Base-by-base conservation (phyloP, 2,329 filamentous ascomycete species). In the Ascomycota sp. region DNA sequence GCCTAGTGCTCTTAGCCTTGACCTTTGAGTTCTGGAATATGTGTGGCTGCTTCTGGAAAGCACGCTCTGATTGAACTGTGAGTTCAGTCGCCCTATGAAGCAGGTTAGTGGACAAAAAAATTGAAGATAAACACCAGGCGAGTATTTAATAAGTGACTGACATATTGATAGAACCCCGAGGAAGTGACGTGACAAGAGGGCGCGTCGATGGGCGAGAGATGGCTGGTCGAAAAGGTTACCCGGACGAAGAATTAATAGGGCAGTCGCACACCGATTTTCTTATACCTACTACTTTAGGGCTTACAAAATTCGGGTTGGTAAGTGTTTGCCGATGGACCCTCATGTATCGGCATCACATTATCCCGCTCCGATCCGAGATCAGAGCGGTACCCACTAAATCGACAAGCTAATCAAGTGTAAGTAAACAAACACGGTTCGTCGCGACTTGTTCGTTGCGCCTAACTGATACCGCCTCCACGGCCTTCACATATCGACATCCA, bases 41-140 rank as follows among this genome's bases (percentile, higher is more conserved):
- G 67, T 98, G 89, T 62, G 89, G 89, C 75, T 98, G 86, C 78
- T 98, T 98, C 68, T 95, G 89, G 81, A 80, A 98, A 73, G 89
- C 89, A 70, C 89, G 86, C 78, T 98, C 89, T 61, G 82, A 91
- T 77, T 98, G 89, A 65, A 98, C 89, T 62, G 83, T 92, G 69
- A 94, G 73, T 72, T 93, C 83, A 73, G 83, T 93, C 60, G 83
- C 83, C 83, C 92, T 93, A 62, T 73, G 39, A 10, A 8, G 38
- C 45, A 43, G 39, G 47, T 53, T 43, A 53, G 48, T 40, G 40
- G 32, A 35, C 32, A 20, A 23, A 28, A 35, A 32, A 13, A n/a
- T 9, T 12, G 12, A 19, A 15, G 10, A 19, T 12, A 10, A 7
- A 5, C n/a, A 30, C 25, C 25, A 33, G 30, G 36, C 30, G 25